Percentiles rank a stretch among this genome's conserved stretches.
Conservation (phyloP, 768 basidiomycete genomes). For the Naganishia onofrii region DNA sequence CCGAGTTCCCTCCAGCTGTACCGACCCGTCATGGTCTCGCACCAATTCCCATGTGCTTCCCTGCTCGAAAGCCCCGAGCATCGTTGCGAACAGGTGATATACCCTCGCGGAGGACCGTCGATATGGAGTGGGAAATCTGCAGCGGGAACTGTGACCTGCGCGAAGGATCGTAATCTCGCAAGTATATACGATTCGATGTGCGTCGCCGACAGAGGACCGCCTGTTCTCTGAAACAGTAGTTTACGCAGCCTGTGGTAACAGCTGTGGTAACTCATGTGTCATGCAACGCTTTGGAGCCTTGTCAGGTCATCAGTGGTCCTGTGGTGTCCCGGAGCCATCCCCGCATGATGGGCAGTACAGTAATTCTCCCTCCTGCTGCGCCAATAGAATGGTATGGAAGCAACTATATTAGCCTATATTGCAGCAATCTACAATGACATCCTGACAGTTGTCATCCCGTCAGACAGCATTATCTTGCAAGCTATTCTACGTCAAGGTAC, state of each 20-base stretch:
- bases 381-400: too few species aligned
- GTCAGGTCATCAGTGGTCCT: neutral
- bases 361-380: too few species aligned
- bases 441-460: too few species aligned
- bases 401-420: too few species aligned
- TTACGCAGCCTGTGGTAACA: neutral
- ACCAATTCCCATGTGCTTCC: neutral
- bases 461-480: too few species aligned
- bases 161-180: neutral
- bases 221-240: slow-evolving; percentile 10
- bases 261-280: neutral
- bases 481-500: too few species aligned
- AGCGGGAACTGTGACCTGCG: too few species aligned
- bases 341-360: neutral
- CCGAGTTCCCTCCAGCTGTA: neutral
- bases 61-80: neutral
- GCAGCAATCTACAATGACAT: too few species aligned
- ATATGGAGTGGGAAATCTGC: too few species aligned
- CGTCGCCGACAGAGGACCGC: neutral
- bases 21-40: neutral
- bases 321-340: neutral
- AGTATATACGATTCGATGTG: neutral
- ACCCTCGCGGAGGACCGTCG: neutral
- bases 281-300: neutral
- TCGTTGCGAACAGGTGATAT: neutral